These are phyloP conservation scores for Zygnema cylindricum DNA, from an alignment of 139 green algal genomes.

Conservation along the genomic window DNA sequence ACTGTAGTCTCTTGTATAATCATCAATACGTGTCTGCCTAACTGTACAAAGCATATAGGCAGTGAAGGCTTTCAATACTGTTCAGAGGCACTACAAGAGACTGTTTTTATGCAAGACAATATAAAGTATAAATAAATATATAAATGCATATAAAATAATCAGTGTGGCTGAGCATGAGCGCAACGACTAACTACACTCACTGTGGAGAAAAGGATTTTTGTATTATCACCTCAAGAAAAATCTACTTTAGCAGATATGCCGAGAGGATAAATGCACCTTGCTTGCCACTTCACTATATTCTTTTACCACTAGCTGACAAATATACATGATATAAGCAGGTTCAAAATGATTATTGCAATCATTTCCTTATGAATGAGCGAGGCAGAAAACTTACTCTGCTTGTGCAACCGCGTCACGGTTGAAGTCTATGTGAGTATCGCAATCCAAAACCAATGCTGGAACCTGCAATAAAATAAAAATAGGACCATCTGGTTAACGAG, in stretches of 20 bases:
- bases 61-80: too few relatives aligned
- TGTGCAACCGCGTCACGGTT: slow-evolving; percentile 70
- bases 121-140: too few relatives aligned
- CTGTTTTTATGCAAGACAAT: too few relatives aligned
- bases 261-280: too few relatives aligned
- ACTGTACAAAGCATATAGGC: too few relatives aligned
- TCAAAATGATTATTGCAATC: background rate
- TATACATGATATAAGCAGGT: too few relatives aligned
- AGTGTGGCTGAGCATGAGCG: too few relatives aligned
- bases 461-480: slow-evolving; percentile 53
- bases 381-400: slow-evolving; percentile 54
- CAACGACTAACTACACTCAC: too few relatives aligned
- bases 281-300: background rate
- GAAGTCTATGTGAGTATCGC: slow-evolving; percentile 73
- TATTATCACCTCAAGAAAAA: background rate
- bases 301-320: background rate
- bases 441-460: slow-evolving; percentile 79
- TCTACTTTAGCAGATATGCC: background rate
- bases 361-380: background rate
- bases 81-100: too few relatives aligned
- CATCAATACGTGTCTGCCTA: too few relatives aligned
- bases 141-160: too few relatives aligned
- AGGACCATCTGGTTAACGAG: background rate
- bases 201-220: background rate
- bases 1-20: too few relatives aligned